A percentile compares a stretch with the other conserved stretches of the same genome.
These are phyloP conservation scores for Trametes sp. DNA, from an alignment of 1,284 basidiomycete genomes.

Conservation along the genomic window DNA sequence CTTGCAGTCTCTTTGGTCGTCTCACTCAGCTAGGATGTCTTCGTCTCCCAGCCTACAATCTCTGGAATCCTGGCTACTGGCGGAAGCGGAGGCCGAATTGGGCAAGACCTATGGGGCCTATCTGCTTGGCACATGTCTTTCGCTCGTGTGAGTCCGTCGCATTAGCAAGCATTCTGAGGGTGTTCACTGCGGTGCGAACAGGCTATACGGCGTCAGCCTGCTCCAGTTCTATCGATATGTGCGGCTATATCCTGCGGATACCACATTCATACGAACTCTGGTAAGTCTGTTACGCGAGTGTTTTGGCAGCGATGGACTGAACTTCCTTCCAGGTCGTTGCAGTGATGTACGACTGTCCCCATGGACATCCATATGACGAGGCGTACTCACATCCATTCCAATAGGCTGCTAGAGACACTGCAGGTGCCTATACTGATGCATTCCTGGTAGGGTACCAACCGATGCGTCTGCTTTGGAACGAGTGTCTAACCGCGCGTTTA, in stretches of 20 bases:
- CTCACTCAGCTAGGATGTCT: too few species aligned
- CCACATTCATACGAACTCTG: slow-evolving; percentile 10
- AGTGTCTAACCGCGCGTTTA: too few species aligned
- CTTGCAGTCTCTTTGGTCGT: too few species aligned
- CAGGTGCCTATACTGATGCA: slow-evolving; percentile 1
- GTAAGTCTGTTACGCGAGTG: background rate
- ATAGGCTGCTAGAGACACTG: background rate
- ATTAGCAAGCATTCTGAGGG: too few species aligned
- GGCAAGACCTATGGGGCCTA: background rate
- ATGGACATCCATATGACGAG: background rate
- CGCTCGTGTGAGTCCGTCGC: background rate
- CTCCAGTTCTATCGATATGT: slow-evolving; percentile 22
- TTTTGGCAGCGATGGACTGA: background rate
- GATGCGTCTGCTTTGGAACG: too few species aligned
- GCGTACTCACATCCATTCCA: background rate
- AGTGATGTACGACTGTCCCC: background rate
- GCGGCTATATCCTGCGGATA: slow-evolving; percentile 18
- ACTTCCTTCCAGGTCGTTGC: background rate
- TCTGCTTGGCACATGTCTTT: background rate
- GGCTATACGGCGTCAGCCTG: slow-evolving; percentile 16
- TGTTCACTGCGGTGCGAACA: background rate
- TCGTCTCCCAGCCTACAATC: too few species aligned
- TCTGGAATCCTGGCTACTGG: too few species aligned
- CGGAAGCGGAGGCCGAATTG: too few species aligned
- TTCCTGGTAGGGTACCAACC: too few species aligned